A percentile compares a stretch with the other conserved stretches of the same genome.
Evolutionary conservation across 805 yeast genomes (phyloP).

Genomic region (Diddensiella santjacobensis): DNA sequence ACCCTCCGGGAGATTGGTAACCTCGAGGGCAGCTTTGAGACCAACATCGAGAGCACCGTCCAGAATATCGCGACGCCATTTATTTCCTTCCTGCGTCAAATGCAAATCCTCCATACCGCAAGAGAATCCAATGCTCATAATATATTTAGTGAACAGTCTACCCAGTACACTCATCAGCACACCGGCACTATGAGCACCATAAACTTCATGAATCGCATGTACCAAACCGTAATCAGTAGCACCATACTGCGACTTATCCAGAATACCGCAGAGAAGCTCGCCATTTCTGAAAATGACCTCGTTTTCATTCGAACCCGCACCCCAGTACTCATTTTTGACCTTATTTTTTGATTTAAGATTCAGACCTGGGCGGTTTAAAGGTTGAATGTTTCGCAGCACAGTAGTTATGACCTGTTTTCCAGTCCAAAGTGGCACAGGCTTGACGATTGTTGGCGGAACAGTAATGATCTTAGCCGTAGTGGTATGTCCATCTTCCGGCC

Average conservation of each 20-base stretch:
- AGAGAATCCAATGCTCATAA: conserved; percentile 87
- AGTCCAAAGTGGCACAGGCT: conserved; percentile 93
- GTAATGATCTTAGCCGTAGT: conserved; percentile 56
- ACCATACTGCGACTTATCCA: conserved; percentile 98
- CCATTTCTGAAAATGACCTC: conserved; percentile 84
- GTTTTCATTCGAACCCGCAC: conserved; percentile 76
- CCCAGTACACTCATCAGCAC: conserved; percentile 89
- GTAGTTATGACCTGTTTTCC: conserved; percentile 97
- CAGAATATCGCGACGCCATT: conserved; percentile 81
- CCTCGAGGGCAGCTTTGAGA: conserved; percentile 89
- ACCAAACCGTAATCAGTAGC: conserved; percentile 96
- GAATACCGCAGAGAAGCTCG: conserved; percentile 82
- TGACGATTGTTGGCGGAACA: conserved; percentile 81
- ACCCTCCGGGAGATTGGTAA: conserved; percentile 66
- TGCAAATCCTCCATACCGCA: conserved; percentile 99
- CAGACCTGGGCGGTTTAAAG: conserved; percentile 84
- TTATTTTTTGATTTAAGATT: conserved; percentile 81
- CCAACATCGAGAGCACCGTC: conserved; percentile 77
- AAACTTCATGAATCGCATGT: conserved; percentile 93
- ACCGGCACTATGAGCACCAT: conserved; percentile 89
- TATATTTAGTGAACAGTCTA: conserved; percentile 89
- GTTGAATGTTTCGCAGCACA: conserved; percentile 82
- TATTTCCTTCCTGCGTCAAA: conserved; percentile 85
- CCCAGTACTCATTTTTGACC: conserved; percentile 94
- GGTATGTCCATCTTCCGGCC: conserved; percentile 97